Base-by-base conservation (phyloP, 768 basidiomycete species). In the Leccinum pellstonianum region DNA sequence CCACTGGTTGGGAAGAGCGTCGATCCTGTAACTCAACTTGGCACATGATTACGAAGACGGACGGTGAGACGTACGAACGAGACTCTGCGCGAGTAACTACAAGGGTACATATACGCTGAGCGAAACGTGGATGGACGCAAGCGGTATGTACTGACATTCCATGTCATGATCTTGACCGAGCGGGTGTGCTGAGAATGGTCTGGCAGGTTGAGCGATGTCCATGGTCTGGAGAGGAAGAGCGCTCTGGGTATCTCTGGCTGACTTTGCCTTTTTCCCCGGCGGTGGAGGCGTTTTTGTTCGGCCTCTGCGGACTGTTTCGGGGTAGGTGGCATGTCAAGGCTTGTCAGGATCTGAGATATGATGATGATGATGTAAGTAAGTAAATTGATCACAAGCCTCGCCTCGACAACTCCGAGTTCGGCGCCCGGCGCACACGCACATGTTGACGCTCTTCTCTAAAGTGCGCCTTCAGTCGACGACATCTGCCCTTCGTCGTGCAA, bases 1-100 rank as follows among this genome's bases (percentile, higher is more conserved):
- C 69, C 85, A 64, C 90, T 91, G n/a, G 81, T 85, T 2, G 93
- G 92, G 66, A 94, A 93, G 56, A 94, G 77, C 48, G 90, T 85
- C 35, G 92, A 83, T 47, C 91, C 91, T 93, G 62, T 19, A 59
- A 49, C 37, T 48, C 43, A n/a, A 48, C 14, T 49, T 46, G 35
- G 55, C 27, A 49, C 23, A 21, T 19, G 58, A 23, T 25, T 35
- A 23, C 8, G 27, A 51, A 47, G 54, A 47, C 15, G 52, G 2
- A 54, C 8, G 25, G 55, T 50, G 3, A 27, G 38, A 84, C 90
- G 76, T 75, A 92, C 92, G 86, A 66, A 93, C 83, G 58, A 94
- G 79, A 64, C 80, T 83, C 72, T 93, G 91, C 0, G 91, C 91
- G 27, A 93, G 81, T 52, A 92, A 72, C 90, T 92, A 68, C 17